Conservation (phyloP, 257 asterid species). For the Nicotiana noctiflora region DNA sequence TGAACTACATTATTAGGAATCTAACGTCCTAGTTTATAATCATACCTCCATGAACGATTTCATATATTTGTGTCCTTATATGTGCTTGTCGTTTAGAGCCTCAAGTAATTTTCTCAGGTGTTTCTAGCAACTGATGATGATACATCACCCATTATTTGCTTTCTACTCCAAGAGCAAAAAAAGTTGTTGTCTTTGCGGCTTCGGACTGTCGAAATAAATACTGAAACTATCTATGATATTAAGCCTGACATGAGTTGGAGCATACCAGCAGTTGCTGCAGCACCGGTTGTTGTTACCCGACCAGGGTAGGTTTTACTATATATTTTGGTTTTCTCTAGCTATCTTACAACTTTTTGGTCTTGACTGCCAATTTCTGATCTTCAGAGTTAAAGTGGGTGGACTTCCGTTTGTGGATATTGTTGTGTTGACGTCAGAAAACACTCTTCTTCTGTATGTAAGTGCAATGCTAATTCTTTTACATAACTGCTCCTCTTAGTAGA, state of each 20-base stretch:
- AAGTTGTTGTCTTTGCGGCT: constrained; percentile 67
- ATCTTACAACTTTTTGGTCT: not conserved
- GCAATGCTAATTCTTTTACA: constrained; percentile 7
- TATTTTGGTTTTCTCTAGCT: not conserved
- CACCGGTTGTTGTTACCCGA: constrained; percentile 79
- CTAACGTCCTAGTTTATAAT: not conserved
- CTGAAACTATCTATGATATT: constrained; percentile 62
- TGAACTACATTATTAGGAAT: not conserved
- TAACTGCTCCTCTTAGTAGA: not conserved
- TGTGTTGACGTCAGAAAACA: constrained; percentile 63
- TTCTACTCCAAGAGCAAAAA: constrained; percentile 81
- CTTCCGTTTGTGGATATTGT: constrained; percentile 65
- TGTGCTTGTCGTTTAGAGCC: not conserved
- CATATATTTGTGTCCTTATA: not conserved
- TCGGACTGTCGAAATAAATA: constrained; percentile 61
- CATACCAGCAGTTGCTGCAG: constrained; percentile 81
- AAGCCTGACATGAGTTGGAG: constrained; percentile 97
- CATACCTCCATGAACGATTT: not conserved
- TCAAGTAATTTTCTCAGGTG: constrained; percentile 43
- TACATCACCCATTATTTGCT: constrained; percentile 61
- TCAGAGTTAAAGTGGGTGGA: constrained; percentile 57
- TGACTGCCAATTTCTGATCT: constrained; percentile 16
- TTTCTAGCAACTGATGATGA: constrained; percentile 85
- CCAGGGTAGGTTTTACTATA: constrained; percentile 49
- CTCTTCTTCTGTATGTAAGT: constrained; percentile 80